Base-by-base conservation (phyloP, 1,284 basidiomycete genomes). In the Malassezia yamatoensis region DNA sequence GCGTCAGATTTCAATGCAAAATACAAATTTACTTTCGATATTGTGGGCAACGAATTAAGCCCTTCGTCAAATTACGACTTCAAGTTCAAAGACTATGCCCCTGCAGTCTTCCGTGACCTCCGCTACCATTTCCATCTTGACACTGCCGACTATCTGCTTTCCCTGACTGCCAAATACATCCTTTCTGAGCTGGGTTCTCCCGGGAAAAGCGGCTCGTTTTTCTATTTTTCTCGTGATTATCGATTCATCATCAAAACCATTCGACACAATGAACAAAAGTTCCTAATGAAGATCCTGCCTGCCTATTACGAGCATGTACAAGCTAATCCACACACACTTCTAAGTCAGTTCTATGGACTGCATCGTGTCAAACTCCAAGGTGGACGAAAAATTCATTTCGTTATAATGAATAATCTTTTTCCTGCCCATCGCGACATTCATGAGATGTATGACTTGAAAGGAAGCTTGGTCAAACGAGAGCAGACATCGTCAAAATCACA, bases 211-310 rank as follows among this genome's bases (percentile, higher is more conserved):
- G 93, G 93, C 16, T 93, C 89, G 16, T 98, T 98, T 79, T 98
- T 98, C 80, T 98, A 98, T 79, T 98, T 96, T 76, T 96, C 90
- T 12, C 83, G 91, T 42, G 93, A 98, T 79, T 98, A 96, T 72
- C 87, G 91, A 1, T 98, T 96, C 79, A 98, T 98, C 78, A 98
- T 98, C 83, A 98, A 96, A 78, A 98, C 93, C 16, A 96, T 98
- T 63, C 87, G 86, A 35, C 89, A 91, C 69, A 81, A 82, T 37
- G 93, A 98, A 76, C 90, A 96, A 81, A 88, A 90, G 76, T 96
- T 94, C 76, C 79, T 98, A 7, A 81, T 88, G 21, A 81, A 80
- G 18, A 88, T 96, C 60, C 81, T 96, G 42, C 85, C 83, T 68
- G 78, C 85, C 58, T 98, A 96, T 76, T 84, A 96, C 76, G 80